phyloP scores from a whole-genome alignment of 306 rosid species.

The Argentina anserina region DNA sequence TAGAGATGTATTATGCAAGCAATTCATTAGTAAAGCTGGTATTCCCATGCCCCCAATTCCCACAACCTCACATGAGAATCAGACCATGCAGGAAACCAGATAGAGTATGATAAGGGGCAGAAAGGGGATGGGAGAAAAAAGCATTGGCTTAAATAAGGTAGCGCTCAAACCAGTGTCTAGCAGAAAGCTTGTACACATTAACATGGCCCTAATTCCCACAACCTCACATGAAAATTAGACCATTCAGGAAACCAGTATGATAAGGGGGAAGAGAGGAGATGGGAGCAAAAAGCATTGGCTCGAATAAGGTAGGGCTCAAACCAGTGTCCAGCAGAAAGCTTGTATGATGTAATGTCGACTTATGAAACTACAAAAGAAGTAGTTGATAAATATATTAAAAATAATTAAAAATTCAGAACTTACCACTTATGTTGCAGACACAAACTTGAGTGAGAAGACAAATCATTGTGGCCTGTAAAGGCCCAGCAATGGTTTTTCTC shows the following conservation, averaged over 20 bases:
- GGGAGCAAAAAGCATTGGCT: not conserved
- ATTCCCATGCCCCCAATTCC: constrained; percentile 3
- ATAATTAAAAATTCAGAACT: constrained; percentile 12
- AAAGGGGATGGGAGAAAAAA: not conserved
- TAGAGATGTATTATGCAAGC: not conserved
- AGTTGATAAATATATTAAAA: too few species aligned
- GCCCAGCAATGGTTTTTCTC: constrained; percentile 90
- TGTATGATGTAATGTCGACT: not conserved
- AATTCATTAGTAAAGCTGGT: not conserved
- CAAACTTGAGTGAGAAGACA: constrained; percentile 19
- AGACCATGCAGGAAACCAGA: not conserved
- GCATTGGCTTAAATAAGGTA: not conserved
- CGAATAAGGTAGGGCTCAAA: constrained; percentile 1
- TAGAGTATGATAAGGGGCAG: not conserved
- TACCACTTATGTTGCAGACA: constrained; percentile 16
- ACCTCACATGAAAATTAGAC: not conserved
- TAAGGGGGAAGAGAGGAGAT: constrained; percentile 1
- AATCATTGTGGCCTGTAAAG: constrained; percentile 64
- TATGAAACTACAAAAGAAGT: constrained; percentile 1
- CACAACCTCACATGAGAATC: not conserved
- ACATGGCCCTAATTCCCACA: not conserved
- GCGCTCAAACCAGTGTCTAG: constrained; percentile 3
- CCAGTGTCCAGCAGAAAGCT: constrained; percentile 13
- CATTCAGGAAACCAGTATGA: not conserved
- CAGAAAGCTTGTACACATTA: constrained; percentile 13